Evolutionary conservation across 805 yeast genomes (phyloP), one percentile per base, ranked within the genome.

Genomic region (Candida ponderosae): DNA sequence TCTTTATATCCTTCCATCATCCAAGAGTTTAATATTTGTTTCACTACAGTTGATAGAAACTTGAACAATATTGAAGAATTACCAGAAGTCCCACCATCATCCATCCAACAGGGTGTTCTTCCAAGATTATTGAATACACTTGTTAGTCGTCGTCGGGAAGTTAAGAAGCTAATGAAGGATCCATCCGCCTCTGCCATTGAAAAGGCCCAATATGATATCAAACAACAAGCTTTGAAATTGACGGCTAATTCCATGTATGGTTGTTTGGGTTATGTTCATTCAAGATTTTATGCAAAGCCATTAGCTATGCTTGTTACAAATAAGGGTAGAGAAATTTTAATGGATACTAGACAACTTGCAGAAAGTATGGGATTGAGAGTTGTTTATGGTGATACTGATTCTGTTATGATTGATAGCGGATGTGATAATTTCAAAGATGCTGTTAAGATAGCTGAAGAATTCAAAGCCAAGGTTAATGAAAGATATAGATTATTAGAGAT

Each of bases 181-280:
- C 81, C 89, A 26, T 70, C 72, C 32, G 75, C 79, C 18, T 68
- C 79, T 0, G 66, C 77, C 0, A 62, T 67, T 37, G 88, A 85
- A 54, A 75, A 62, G 39, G 81, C 85, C 0, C 96, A 90, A 54
- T 87, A 82, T 68, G 97, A 93, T 58, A 88, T 89, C 54, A 86
- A 89, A 54, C 98, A 93, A 60, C 94, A 83, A 57, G 97, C 98
- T 0, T 73, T 93, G 56, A 93, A 93, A 58, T 70, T 93, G 56
- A 94, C 98, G 3, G 98, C 98, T 21, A 93, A 93, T 62, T 93
- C 98, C n/a, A 90, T 93, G 97, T 93, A 93, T 63, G 98, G 98
- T 55, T 93, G 97, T 73, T 72, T 93, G 50, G 98, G 98, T 48
- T 89, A 80, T 58, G 83, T 82, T 6, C 74, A 82, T 50, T 87